Conservation (phyloP, 2,329 filamentous ascomycete species). For the Fusarium luffae region DNA sequence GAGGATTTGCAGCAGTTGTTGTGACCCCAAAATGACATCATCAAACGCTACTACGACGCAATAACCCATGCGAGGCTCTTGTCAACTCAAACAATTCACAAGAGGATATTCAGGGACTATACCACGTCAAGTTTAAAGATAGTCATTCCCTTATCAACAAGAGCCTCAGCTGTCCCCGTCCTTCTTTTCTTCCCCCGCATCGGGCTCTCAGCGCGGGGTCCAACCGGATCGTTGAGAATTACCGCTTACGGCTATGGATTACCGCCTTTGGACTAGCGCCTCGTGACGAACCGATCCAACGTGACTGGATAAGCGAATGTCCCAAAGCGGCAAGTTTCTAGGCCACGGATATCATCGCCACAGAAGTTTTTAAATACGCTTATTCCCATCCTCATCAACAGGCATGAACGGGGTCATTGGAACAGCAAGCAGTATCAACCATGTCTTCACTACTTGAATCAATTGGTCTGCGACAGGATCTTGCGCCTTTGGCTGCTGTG, state of each 20-base stretch:
- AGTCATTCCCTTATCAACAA: neutral
- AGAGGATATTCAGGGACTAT: neutral
- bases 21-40: too few relatives aligned
- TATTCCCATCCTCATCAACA: neutral
- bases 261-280: neutral
- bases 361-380: neutral
- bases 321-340: conserved; percentile 8
- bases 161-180: too few relatives aligned
- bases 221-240: neutral
- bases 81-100: too few relatives aligned
- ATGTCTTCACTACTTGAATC: conserved; percentile 1
- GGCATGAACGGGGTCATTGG: too few relatives aligned
- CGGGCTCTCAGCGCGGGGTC: neutral
- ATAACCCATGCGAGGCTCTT: too few relatives aligned
- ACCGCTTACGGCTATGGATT: neutral
- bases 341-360: conserved; percentile 1
- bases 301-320: neutral
- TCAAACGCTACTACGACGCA: too few relatives aligned
- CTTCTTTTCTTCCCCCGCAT: neutral
- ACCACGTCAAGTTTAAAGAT: neutral
- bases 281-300: neutral
- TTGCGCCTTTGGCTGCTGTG: neutral
- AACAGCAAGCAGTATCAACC: neutral
- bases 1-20: too few relatives aligned
- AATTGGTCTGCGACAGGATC: neutral